Conservation (phyloP, 495 filamentous ascomycete species). For the Talaromyces liani region DNA sequence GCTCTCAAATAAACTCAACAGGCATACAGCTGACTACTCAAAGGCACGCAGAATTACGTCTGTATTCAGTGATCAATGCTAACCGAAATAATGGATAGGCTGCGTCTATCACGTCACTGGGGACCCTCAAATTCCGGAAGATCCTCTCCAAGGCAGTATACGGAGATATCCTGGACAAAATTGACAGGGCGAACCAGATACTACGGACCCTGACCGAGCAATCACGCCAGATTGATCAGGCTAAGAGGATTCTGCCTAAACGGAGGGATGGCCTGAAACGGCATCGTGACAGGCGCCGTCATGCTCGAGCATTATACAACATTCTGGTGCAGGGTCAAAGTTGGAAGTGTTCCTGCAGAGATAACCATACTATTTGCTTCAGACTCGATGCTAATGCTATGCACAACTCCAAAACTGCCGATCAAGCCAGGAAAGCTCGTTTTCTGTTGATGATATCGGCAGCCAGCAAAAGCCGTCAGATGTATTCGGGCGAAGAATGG, state of each 20-base stretch:
- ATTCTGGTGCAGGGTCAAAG: slow-evolving; percentile 13
- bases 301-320: slow-evolving; percentile 5
- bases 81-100: background rate
- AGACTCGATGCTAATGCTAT: background rate
- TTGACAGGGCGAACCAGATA: background rate
- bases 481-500: background rate
- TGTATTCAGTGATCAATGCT: background rate
- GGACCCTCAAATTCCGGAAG: background rate
- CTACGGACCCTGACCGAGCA: background rate
- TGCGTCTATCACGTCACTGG: background rate
- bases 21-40: background rate
- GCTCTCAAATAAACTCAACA: background rate
- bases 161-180: background rate
- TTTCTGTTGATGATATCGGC: background rate
- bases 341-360: slow-evolving; percentile 19
- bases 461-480: background rate
- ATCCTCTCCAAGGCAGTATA: background rate
- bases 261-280: background rate
- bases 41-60: background rate
- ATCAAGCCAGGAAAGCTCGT: background rate
- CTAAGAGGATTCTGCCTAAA: background rate
- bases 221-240: background rate
- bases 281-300: background rate
- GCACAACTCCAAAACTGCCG: background rate
- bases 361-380: slow-evolving; percentile 14